Base-by-base conservation (phyloP, 1,284 basidiomycete genomes). In the Heterobasidion occidentale region DNA sequence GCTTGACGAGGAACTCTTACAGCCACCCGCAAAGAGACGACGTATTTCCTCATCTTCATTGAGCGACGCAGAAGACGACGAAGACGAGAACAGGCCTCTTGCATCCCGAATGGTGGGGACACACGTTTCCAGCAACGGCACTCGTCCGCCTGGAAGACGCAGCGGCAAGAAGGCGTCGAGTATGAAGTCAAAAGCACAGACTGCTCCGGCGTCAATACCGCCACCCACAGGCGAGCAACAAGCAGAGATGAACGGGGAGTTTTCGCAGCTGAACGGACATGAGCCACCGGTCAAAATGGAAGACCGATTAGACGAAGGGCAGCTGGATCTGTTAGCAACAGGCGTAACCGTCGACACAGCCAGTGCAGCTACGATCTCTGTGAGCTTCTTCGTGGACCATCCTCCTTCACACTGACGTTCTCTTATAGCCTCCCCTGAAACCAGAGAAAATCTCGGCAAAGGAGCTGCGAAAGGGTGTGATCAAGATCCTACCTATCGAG, bases 381-480 rank as follows among this genome's bases (percentile, higher is more conserved):
- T 86, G 68, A 61, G 78, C 69, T 15, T 27, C 15, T 20, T 11
- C 17, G 5, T 47, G 19, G 55, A n/a, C 33, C 53, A 36, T 52
- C 49, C 38, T 57, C 20, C 42, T 46, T 14, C 49, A 46, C n/a
- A 38, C 49, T 56, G 20, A 19, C 55, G 52, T 54, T 19, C 19
- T 19, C 19, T 51, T 19, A 35, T 55, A 61, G 80, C 77, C 80
- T 11, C 71, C 78, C 19, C 62, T 70, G 45, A 83, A 81, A 64
- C 70, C 79, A 12, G 86, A 90, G 65, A 92, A 94, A 61, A 86
- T 89, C 4, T 91, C 94, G 0, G 80, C 86, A 15, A 73, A 88
- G 15, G 96, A 98, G 68, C 81, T 98, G 62, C 81, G 88, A 11
- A 85, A 84, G 55, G 88, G 89, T 6, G 77, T 98, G 58, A 98